Base-by-base conservation (phyloP, 352 stramenopile genomes). In the Pythium graminicola region DNA sequence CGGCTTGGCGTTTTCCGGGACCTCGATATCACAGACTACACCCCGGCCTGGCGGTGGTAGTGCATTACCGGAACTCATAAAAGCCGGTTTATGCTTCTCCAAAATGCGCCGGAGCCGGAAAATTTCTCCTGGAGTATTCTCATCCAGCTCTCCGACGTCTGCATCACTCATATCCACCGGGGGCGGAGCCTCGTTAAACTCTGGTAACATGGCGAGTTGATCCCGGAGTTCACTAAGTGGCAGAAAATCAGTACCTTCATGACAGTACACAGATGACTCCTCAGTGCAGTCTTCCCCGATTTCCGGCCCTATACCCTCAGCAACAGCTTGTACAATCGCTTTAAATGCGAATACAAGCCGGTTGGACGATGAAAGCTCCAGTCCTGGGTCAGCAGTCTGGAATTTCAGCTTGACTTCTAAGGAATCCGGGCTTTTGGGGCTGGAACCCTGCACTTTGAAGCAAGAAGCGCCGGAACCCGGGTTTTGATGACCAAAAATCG, bases 1-100 rank as follows among this genome's bases (percentile, higher is more conserved):
- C 4, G 50, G 57, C 40, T 40, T 29, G 1, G 42, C 44, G 19
- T 38, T 49, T 16, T 27, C 26, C 10, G 28, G 26, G 23, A 64
- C 22, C 7, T 64, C 56, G n/a, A 64, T 59, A 19, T 57, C 56
- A 29, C 56, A 64, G 0, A 57, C 48, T 0, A 54, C 56, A 1
- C 56, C 56, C 4, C 48, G 3, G 6, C 48, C 56, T n/a, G 56
- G 41, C 14, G 29, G 41, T 16, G 55, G 47, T 6, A 62, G 23
- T 8, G 54, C 54, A 22, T 62, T 62, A 6, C 54, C 54, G 8
- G 54, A 50, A 32, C 46, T 27, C 19, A 62, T 6, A 39, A 57
- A 62, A 2, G 3, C 53, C 3, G 20, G 6, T 19, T 6, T 10
- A 32, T 57, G 32, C n/a, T 48, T 41, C 0, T 57, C 31, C 6